Percentiles rank a stretch among this genome's conserved stretches.
Conservation (phyloP, 2,329 filamentous ascomycete genomes). For the Pseudocercospora fijiensis region DNA sequence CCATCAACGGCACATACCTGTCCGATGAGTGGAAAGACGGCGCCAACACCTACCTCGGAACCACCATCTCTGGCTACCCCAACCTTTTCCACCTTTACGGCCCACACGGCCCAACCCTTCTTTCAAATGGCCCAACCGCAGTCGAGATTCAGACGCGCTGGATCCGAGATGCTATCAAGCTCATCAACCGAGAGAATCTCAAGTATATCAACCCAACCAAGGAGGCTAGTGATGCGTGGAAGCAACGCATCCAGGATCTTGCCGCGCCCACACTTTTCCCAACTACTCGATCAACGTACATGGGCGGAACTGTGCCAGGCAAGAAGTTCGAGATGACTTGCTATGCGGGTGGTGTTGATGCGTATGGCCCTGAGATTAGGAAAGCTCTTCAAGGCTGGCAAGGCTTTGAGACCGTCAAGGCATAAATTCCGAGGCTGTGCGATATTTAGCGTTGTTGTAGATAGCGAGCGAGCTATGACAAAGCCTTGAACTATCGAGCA, state of each 20-base stretch:
- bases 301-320: conserved; percentile 33
- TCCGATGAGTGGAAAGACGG: conserved; percentile 47
- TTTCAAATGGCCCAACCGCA: conserved; percentile 46
- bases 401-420: conserved; percentile 32
- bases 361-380: conserved; percentile 33
- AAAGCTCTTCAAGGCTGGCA: conserved; percentile 27
- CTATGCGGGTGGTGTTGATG: conserved; percentile 33
- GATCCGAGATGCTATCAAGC: conserved; percentile 35
- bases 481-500: not conserved
- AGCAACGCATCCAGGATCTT: conserved; percentile 34
- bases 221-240: conserved; percentile 33
- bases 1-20: conserved; percentile 30
- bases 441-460: not conserved
- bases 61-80: conserved; percentile 38
- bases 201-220: conserved; percentile 34
- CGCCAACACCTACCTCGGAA: conserved; percentile 47
- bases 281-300: conserved; percentile 31
- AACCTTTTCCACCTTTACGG: conserved; percentile 43
- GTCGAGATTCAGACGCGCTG: conserved; percentile 46
- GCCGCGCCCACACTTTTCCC: conserved; percentile 32
- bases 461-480: not conserved
- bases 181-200: conserved; percentile 27
- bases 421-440: conserved; percentile 3
- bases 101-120: conserved; percentile 46
- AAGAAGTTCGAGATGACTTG: conserved; percentile 34